Conservation (phyloP, 1,284 basidiomycete genomes). For the Trichosporon inkin region DNA sequence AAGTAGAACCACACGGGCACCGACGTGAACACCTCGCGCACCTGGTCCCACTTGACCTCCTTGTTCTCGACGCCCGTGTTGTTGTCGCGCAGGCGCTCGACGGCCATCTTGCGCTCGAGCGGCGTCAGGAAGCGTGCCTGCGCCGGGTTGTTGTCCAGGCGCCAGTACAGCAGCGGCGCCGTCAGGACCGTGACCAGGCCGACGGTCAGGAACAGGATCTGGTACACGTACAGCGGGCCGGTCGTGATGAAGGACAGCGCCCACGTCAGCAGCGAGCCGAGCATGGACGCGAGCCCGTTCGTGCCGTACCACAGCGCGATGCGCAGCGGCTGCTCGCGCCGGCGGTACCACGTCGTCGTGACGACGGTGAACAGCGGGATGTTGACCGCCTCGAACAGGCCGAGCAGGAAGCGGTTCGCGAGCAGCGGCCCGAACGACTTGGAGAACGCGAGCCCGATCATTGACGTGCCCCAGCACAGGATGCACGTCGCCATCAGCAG, state of each 20-base stretch:
- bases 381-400: constrained; percentile 24
- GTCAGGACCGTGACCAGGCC: constrained; percentile 47
- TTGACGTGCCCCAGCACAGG: constrained; percentile 18
- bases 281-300: constrained; percentile 25
- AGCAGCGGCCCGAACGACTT: constrained; percentile 15
- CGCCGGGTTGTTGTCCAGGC: constrained; percentile 41
- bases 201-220: constrained; percentile 46
- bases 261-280: constrained; percentile 35
- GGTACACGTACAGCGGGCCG: constrained; percentile 28
- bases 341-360: constrained; percentile 49
- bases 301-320: constrained; percentile 37
- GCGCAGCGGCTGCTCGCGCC: constrained; percentile 46
- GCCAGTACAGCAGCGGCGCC: constrained; percentile 36
- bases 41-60: constrained; percentile 43
- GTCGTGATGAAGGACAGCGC: constrained; percentile 28
- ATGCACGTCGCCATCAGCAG: constrained; percentile 17
- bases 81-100: constrained; percentile 48
- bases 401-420: constrained; percentile 27
- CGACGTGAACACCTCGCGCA: constrained; percentile 36
- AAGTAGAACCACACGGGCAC: constrained; percentile 35
- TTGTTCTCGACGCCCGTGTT: constrained; percentile 37
- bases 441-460: constrained; percentile 19
- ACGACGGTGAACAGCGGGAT: constrained; percentile 36
- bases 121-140: constrained; percentile 39
- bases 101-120: constrained; percentile 31